Evolutionary conservation across 148 eudicot species (phyloP).

Genomic region (Bassia scoparia): DNA sequence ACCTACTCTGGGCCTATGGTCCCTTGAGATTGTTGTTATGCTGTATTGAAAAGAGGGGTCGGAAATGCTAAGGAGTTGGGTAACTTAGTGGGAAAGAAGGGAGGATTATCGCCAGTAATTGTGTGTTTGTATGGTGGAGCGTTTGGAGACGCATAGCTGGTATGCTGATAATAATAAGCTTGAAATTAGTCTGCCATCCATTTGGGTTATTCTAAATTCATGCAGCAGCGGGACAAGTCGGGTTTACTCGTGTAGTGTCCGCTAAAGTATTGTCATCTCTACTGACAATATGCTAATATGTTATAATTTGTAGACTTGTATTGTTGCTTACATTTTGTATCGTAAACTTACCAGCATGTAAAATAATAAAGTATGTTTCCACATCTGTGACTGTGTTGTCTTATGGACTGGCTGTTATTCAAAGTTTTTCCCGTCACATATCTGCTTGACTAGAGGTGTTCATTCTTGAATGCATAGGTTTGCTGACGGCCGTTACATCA

Average conservation of each 20-base stretch:
- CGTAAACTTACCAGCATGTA: not conserved
- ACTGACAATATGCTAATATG: too few relatives aligned
- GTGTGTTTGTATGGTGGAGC: not conserved
- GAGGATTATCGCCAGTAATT: slow-evolving; percentile 14
- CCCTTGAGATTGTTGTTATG: not conserved
- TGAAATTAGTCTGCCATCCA: slow-evolving; percentile 22
- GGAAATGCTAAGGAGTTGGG: not conserved
- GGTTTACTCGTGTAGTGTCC: slow-evolving; percentile 4
- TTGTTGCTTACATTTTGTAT: too few relatives aligned
- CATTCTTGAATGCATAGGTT: slow-evolving; percentile 45
- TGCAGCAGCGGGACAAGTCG: not conserved
- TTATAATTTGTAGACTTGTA: too few relatives aligned
- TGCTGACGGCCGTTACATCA: slow-evolving; percentile 91
- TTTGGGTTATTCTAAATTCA: slow-evolving; percentile 12
- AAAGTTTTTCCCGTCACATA: too few relatives aligned
- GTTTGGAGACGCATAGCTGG: slow-evolving; percentile 30
- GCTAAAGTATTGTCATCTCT: slow-evolving; percentile 2
- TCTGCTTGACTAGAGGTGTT: slow-evolving; percentile 12
- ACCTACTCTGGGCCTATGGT: not conserved
- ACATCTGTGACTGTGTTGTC: too few relatives aligned
- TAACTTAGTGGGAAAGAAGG: not conserved
- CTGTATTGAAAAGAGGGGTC: not conserved
- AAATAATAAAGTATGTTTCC: slow-evolving; percentile 15
- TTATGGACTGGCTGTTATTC: too few relatives aligned
- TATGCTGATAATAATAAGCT: not conserved